A percentile compares a stretch with the other conserved stretches of the same genome.
Conservation (phyloP, 495 filamentous ascomycete species). For the Geoglossum glabrum region DNA sequence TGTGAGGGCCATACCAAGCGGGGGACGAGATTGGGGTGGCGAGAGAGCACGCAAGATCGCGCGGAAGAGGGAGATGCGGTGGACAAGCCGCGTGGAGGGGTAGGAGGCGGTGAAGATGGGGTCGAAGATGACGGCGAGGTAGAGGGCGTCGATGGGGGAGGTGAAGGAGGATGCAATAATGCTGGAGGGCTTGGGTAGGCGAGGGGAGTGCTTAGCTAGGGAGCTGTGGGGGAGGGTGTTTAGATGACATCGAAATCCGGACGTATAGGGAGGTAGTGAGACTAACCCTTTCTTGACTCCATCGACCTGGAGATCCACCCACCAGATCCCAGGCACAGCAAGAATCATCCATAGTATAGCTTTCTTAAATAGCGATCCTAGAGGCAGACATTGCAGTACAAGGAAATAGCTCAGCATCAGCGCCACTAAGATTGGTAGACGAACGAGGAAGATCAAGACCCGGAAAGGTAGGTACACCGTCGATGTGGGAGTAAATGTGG, state of each 20-base stretch:
- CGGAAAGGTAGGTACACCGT: conserved; percentile 39
- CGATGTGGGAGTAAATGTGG: conserved; percentile 41
- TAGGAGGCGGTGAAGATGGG: conserved; percentile 78
- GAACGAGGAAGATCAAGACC: conserved; percentile 55
- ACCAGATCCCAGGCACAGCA: conserved; percentile 80
- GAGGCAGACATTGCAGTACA: conserved; percentile 65
- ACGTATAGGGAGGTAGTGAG: not conserved
- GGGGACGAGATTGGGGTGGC: conserved; percentile 27
- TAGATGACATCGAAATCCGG: not conserved
- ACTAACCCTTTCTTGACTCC: conserved; percentile 71
- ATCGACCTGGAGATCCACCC: conserved; percentile 92
- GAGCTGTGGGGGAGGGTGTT: conserved; percentile 10
- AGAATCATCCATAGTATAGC: conserved; percentile 71
- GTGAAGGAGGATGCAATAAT: conserved; percentile 83
- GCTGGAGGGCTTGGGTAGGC: conserved; percentile 52
- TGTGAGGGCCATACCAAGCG: conserved; percentile 29
- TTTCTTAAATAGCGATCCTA: conserved; percentile 63
- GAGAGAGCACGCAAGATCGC: conserved; percentile 59
- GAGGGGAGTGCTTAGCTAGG: conserved; percentile 31
- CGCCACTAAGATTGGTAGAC: conserved; percentile 57
- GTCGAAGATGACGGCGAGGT: conserved; percentile 92
- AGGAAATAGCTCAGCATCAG: conserved; percentile 52
- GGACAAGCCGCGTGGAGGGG: conserved; percentile 49
- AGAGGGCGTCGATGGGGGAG: conserved; percentile 79
- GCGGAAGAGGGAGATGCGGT: conserved; percentile 50